Evolutionary conservation across 768 basidiomycete genomes (phyloP), one percentile per base, ranked within the genome.

Genomic region (Mycena rebaudengoi): DNA sequence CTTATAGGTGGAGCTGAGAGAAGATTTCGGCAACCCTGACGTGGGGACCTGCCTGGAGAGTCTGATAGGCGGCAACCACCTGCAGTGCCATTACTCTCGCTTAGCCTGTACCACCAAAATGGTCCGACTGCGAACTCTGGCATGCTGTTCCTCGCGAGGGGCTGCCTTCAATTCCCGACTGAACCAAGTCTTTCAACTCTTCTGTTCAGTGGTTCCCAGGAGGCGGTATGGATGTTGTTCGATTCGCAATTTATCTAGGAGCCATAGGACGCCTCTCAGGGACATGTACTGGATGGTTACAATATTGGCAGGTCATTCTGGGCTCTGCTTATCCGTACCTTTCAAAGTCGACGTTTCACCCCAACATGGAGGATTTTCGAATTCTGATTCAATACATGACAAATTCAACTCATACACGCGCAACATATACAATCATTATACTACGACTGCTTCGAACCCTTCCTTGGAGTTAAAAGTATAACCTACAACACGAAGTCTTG

Each of bases 11-110:
- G 86, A 90, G 73, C 83, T 95, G 37, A 85, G 95, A 44, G 89
- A 88, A 79, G 88, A 95, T 70, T 96, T 86, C 70, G 88, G 87
- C 2, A 82, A 94, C 67, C 79, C 86, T 0, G 76, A 69, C 66
- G 73, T 86, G 28, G 80, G 95, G 2, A 92, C 92, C 4, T 95
- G 94, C 72, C 73, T 88, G 49, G 94, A 96, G 73, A 89, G 88
- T 14, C 79, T 93, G 48, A 79, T 90, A 48, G 94, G 94, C 2
- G 94, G 94, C 7, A 87, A 91, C 70, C 94, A 95, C 69, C 83
- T 94, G 69, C 86, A n/a, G n/a, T n/a, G n/a, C n/a, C n/a, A 44
- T 41, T 35, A 32, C 30, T 18, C 28, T 40, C 21, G 14, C n/a
- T 16, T 66, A 87, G 87, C 14, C 78, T 86, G 6, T 90, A 72